Evolutionary conservation across 371 early-diverging fungal species (phyloP).

Genomic region (Massospora cicadina): DNA sequence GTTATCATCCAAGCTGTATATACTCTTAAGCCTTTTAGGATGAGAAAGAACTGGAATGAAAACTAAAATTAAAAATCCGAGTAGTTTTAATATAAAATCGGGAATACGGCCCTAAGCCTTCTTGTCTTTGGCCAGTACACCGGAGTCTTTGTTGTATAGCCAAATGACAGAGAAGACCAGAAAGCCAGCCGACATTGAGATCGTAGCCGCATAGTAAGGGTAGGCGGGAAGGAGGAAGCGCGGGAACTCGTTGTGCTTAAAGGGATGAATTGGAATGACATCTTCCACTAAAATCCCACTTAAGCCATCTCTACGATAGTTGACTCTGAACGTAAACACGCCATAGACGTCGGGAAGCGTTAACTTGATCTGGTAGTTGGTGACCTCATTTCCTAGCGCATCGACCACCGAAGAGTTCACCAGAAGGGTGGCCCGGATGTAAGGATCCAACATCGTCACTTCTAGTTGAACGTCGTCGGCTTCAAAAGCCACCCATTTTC

Average conservation of each 20-base stretch:
- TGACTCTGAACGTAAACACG: constrained; percentile 83
- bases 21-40: no score
- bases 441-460: constrained; percentile 91
- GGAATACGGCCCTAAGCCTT: not conserved
- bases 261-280: constrained; percentile 71
- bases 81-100: no score
- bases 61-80: no score
- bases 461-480: constrained; percentile 72
- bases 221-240: constrained; percentile 77
- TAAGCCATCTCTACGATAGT: constrained; percentile 70
- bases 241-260: constrained; percentile 86
- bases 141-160: constrained; percentile 22
- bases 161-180: constrained; percentile 61
- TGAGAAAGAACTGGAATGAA: no score
- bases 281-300: constrained; percentile 50
- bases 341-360: constrained; percentile 87
- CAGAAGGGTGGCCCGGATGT: constrained; percentile 65
- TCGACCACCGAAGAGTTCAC: constrained; percentile 17
- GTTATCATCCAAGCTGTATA: no score
- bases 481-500: constrained; percentile 64
- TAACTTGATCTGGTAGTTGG: constrained; percentile 33
- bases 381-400: constrained; percentile 13
- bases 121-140: not conserved
- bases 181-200: constrained; percentile 68
- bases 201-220: constrained; percentile 83